A percentile compares a stretch with the other conserved stretches of the same genome.
phyloP scores from a whole-genome alignment of 495 filamentous ascomycete genomes.

The Penicillium simplicissimum region DNA sequence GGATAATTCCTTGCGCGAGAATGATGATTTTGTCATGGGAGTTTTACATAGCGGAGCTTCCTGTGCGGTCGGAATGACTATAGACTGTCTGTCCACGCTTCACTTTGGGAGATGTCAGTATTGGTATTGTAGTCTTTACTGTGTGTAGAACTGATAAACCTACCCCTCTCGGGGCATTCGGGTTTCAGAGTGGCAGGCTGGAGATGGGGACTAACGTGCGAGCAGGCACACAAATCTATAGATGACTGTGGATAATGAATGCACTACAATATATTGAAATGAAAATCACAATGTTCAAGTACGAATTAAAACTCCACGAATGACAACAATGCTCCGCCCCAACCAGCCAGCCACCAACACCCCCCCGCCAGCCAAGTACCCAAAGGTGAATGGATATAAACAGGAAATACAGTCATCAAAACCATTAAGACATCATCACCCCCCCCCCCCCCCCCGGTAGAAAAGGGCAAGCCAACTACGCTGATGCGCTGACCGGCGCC shows the following conservation, averaged over 20 bases:
- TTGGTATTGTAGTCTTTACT: not conserved
- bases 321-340: not conserved
- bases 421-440: conserved; percentile 15
- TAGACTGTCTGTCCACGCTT: conserved; percentile 9
- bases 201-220: not conserved
- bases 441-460: not conserved
- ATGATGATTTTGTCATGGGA: conserved; percentile 4
- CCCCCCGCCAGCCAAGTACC: not conserved
- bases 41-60: not conserved
- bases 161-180: not conserved
- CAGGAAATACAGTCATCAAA: conserved; percentile 22
- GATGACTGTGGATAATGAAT: not conserved
- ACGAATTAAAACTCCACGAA: conserved; percentile 5
- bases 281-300: not conserved
- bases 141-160: not conserved
- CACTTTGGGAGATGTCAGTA: not conserved
- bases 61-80: conserved; percentile 14
- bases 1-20: conserved; percentile 14
- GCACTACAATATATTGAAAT: not conserved
- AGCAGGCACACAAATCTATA: not conserved
- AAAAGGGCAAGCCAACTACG: conserved; percentile 36
- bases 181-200: not conserved
- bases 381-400: conserved; percentile 3
- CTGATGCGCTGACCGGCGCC: conserved; percentile 31
- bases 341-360: conserved; percentile 12